A percentile compares a stretch with the other conserved stretches of the same genome.
These are phyloP conservation scores for Triglochin maritima DNA, from an alignment of 106 monocot species.

Conservation along the genomic window DNA sequence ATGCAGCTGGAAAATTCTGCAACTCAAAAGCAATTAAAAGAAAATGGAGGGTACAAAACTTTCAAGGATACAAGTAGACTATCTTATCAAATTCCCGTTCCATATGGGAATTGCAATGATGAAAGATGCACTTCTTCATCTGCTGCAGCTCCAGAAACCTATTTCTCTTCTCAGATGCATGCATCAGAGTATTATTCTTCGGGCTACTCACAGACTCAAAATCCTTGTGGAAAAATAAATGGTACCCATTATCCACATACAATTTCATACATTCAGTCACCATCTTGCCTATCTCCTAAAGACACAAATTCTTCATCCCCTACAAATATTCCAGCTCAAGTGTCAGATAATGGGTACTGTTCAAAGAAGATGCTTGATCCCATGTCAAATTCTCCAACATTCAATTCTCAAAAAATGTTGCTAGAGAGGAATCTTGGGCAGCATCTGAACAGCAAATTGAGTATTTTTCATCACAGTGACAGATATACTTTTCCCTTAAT, in stretches of 20 bases:
- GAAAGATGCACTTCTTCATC: conserved; percentile 20
- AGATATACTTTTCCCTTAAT: background rate
- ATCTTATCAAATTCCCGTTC: background rate
- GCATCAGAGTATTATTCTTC: conserved; percentile 19
- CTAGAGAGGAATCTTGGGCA: conserved; percentile 1
- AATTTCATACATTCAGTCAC: conserved; percentile 9
- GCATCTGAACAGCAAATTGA: background rate
- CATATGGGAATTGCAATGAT: conserved; percentile 14
- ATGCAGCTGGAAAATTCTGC: background rate
- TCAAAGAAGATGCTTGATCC: background rate
- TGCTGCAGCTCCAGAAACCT: conserved; percentile 15
- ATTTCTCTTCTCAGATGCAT: conserved; percentile 23
- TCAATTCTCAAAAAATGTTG: background rate
- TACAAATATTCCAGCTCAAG: background rate
- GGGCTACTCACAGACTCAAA: conserved; percentile 14
- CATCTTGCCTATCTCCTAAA: conserved; percentile 11
- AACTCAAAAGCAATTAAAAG: conserved; percentile 13
- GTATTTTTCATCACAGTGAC: background rate
- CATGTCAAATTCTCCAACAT: background rate
- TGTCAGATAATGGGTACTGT: background rate
- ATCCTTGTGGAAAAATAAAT: conserved; percentile 14
- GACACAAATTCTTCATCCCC: background rate
- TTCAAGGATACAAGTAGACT: background rate
- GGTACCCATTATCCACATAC: conserved; percentile 16
- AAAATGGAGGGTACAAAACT: conserved; percentile 5